Conservation (phyloP, 2,329 filamentous ascomycete genomes). For the Colletotrichum spaethianum region DNA sequence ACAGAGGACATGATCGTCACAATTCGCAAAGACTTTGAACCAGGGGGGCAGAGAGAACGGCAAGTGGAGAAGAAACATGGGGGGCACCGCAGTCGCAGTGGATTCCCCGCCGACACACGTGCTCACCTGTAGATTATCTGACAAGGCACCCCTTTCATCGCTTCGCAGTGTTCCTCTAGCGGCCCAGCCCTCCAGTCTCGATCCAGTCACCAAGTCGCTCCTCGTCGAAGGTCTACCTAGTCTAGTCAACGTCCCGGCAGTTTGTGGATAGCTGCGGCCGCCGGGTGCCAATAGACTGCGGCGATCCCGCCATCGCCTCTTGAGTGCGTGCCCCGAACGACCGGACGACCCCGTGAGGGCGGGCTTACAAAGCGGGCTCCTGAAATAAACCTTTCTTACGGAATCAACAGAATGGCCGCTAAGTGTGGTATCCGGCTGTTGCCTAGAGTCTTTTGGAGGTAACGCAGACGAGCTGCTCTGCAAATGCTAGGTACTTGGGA, state of each 20-base stretch:
- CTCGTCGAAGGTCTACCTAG: neutral
- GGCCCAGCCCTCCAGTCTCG: neutral
- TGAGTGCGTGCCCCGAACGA: neutral
- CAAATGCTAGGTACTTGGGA: neutral
- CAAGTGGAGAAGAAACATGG: constrained; percentile 29
- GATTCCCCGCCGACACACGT: constrained; percentile 23
- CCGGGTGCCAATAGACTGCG: constrained; percentile 6
- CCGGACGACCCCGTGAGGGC: neutral
- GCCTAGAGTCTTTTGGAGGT: neutral
- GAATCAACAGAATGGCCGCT: neutral
- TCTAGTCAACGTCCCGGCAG: neutral
- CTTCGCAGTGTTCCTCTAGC: neutral
- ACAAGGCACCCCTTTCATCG: neutral
- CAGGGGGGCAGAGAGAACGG: constrained; percentile 12
- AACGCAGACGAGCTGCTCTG: neutral
- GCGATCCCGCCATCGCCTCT: neutral
- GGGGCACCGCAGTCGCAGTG: neutral
- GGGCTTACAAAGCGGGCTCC: constrained; percentile 24
- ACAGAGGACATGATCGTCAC: constrained; percentile 6
- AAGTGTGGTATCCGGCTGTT: neutral
- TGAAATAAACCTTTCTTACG: constrained; percentile 28
- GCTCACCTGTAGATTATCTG: constrained; percentile 1
- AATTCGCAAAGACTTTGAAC: neutral
- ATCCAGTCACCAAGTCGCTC: neutral
- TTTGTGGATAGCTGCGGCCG: neutral